Conservation (phyloP, 495 filamentous ascomycete species). For the Xanthoparmelia taractica region DNA sequence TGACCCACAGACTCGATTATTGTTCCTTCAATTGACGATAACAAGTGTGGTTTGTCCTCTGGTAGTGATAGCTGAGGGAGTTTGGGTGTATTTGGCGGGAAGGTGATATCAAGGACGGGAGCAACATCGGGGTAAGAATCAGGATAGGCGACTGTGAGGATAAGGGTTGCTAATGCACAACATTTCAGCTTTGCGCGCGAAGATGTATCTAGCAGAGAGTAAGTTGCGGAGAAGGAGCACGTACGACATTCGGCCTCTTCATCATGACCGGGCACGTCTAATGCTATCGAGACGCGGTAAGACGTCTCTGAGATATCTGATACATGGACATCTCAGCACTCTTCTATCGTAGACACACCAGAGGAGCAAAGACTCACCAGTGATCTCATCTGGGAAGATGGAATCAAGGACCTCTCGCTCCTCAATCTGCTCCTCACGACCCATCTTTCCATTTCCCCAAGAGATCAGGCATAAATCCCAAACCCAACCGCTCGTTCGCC, state of each 20-base stretch:
- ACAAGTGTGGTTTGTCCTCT: slow-evolving; percentile 62
- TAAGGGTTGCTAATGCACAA: slow-evolving; percentile 46
- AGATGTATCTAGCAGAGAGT: neutral
- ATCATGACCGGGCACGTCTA: slow-evolving; percentile 62
- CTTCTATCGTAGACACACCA: neutral
- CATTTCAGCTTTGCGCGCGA: neutral
- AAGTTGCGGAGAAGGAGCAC: slow-evolving; percentile 14
- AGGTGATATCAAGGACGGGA: slow-evolving; percentile 66
- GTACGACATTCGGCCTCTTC: slow-evolving; percentile 47
- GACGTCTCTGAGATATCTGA: slow-evolving; percentile 79
- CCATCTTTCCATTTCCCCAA: slow-evolving; percentile 52
- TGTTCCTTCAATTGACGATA: slow-evolving; percentile 57
- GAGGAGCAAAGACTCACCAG: slow-evolving; percentile 46
- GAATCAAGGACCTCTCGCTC: slow-evolving; percentile 96
- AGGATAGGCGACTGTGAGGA: slow-evolving; percentile 78
- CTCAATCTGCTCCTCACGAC: slow-evolving; percentile 86
- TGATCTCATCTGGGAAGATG: slow-evolving; percentile 97
- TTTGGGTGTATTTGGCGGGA: slow-evolving; percentile 59
- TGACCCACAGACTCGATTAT: slow-evolving; percentile 90
- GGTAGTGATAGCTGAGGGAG: slow-evolving; percentile 55
- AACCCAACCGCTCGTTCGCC: too few species aligned
- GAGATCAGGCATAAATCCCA: too few species aligned
- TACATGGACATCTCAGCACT: neutral
- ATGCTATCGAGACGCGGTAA: slow-evolving; percentile 71
- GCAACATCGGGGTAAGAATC: slow-evolving; percentile 79